Percentiles rank a stretch among this genome's conserved stretches.
These are phyloP conservation scores for Fusarium sp. DNA, from an alignment of 2,329 filamentous ascomycete genomes.

Conservation along the genomic window DNA sequence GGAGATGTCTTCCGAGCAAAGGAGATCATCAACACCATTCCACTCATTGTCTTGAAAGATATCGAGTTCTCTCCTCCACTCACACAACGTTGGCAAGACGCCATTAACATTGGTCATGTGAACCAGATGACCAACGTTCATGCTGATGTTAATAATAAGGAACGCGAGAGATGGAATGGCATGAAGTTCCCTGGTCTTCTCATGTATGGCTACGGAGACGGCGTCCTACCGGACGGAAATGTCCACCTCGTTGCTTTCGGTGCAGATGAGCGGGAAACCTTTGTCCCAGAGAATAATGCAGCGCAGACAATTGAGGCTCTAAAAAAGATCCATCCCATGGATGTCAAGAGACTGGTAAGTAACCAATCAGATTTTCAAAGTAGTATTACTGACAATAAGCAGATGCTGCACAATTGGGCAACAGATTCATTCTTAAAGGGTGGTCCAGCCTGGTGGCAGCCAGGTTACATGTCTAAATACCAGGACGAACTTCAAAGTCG, in stretches of 20 bases:
- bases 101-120: background rate
- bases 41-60: background rate
- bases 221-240: rapidly evolving
- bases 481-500: background rate
- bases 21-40: background rate
- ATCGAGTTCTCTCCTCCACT: background rate
- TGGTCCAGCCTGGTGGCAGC: background rate
- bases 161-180: background rate
- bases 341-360: background rate
- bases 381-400: background rate
- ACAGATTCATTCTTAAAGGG: background rate
- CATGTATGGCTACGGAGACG: background rate
- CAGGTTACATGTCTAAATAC: background rate
- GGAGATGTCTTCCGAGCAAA: rapidly evolving
- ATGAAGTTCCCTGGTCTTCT: background rate
- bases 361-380: too few relatives aligned
- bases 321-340: background rate
- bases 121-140: background rate
- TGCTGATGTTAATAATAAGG: background rate
- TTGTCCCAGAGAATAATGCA: background rate
- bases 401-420: background rate
- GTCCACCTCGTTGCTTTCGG: background rate
- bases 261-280: background rate
- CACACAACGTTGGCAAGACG: rapidly evolving
- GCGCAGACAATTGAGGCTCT: background rate